Base-by-base conservation (phyloP, 1,284 basidiomycete genomes). In the Cerioporus squamosus region DNA sequence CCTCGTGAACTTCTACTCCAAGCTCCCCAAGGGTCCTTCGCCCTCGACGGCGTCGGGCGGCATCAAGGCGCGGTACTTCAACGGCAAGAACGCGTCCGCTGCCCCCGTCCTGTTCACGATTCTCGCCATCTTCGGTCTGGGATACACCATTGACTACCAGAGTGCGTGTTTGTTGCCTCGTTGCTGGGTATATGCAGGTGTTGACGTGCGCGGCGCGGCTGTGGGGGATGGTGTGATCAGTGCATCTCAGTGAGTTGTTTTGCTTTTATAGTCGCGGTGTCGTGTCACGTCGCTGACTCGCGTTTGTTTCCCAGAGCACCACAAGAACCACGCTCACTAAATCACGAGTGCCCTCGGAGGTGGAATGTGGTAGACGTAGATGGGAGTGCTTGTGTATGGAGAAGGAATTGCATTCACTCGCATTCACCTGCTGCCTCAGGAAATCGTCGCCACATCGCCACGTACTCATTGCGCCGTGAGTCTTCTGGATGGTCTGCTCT, bases 1-100 rank as follows among this genome's bases (percentile, higher is more conserved):
- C 40, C 90, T 97, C 72, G 94, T 97, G 65, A 86, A 91, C 71
- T 97, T 97, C 78, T 98, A 98, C 84, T 95, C 93, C 66, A 93
- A 92, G 75, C 84, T 98, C 49, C 95, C 95, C 66, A 92, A 92
- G 71, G 90, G 90, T 44, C 76, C 84, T 51, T 85, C 88, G 50
- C 80, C 91, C n/a, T 74, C 83, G 49, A 77, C 84, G 12, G 79
- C 84, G 48, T 76, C 81, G 57, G 72, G 79, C n/a, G 91, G 91
- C 24, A 78, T 96, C 72, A 93, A 94, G 75, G 91, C 74, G 17
- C 81, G 87, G 48, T 94, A 81, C 78, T 95, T 95, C 77, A 86
- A 86, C 69, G 93, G 93, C 62, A 87, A 88, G 77, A 97, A 94
- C 75, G 94, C 94, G 49, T 86, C 82, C 50, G 91, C 89, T 49